Percentiles rank a stretch among this genome's conserved stretches.
phyloP scores from a whole-genome alignment of 371 early-diverging fungal species.

The Blakeslea trispora region DNA sequence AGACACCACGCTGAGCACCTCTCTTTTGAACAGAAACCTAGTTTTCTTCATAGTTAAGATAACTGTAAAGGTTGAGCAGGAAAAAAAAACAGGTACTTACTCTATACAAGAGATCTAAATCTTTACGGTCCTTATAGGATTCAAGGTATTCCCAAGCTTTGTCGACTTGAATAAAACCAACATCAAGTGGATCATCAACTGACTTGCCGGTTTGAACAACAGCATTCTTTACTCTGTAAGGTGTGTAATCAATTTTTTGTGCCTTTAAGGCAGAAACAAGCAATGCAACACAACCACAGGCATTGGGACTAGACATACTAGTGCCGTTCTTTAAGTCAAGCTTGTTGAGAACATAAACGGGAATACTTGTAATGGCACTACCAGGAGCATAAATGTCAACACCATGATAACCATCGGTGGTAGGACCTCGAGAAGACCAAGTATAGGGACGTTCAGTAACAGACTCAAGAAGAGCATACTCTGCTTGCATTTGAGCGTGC shows the following conservation, averaged over 20 bases:
- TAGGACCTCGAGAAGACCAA: conserved; percentile 92
- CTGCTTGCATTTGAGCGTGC: conserved; percentile 84
- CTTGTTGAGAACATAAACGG: conserved; percentile 80
- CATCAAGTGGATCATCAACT: conserved; percentile 76
- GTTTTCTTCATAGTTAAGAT: background rate
- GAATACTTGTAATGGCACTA: conserved; percentile 90
- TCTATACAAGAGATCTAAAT: conserved; percentile 72
- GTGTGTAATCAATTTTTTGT: conserved; percentile 66
- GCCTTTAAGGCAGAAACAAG: conserved; percentile 83
- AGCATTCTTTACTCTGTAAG: conserved; percentile 83
- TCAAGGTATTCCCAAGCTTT: conserved; percentile 83
- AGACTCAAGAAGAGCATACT: conserved; percentile 80
- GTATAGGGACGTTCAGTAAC: conserved; percentile 82
- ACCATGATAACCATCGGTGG: conserved; percentile 83
- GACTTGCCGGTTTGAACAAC: conserved; percentile 73
- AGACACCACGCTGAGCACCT: conserved; percentile 76
- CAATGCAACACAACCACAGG: conserved; percentile 83
- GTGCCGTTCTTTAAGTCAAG: conserved; percentile 91
- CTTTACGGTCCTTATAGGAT: conserved; percentile 53
- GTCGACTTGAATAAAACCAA: conserved; percentile 88
- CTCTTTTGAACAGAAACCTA: conserved; percentile 35
- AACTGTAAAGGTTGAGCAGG: background rate
- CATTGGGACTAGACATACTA: conserved; percentile 92
- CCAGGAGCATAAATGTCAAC: conserved; percentile 91
- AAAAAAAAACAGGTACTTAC: conserved; percentile 28